A percentile compares a stretch with the other conserved stretches of the same genome.
These are phyloP conservation scores for Alternaria solani DNA, from an alignment of 2,329 filamentous ascomycete genomes.

Conservation along the genomic window DNA sequence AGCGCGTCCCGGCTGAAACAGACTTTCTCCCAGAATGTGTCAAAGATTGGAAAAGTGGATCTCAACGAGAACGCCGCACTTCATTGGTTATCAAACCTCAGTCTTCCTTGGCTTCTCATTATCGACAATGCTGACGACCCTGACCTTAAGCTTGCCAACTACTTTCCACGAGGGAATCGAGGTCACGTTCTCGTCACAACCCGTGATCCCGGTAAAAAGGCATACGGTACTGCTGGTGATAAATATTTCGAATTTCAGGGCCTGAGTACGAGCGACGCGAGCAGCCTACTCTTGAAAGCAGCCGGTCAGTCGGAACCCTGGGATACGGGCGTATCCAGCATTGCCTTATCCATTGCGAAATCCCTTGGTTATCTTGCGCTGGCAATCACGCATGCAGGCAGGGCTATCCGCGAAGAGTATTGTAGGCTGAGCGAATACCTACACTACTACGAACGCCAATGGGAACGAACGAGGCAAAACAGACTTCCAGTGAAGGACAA, in stretches of 20 bases:
- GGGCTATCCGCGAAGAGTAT: constrained; percentile 24
- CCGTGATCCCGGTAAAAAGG: constrained; percentile 26
- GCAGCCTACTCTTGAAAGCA: constrained; percentile 31
- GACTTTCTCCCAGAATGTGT: constrained; percentile 33
- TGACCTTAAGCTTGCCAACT: constrained; percentile 21
- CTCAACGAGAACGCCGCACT: constrained; percentile 37
- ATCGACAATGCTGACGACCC: constrained; percentile 44
- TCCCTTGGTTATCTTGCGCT: constrained; percentile 33
- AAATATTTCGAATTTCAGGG: constrained; percentile 29
- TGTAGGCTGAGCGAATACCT: constrained; percentile 31
- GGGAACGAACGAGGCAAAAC: constrained; percentile 18
- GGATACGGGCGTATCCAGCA: not conserved
- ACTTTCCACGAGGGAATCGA: constrained; percentile 34
- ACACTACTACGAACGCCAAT: constrained; percentile 20
- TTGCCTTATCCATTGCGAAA: not conserved
- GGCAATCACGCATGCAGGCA: constrained; percentile 35
- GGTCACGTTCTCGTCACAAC: constrained; percentile 42
- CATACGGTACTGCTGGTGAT: constrained; percentile 29
- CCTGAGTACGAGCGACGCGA: constrained; percentile 27
- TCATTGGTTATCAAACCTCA: constrained; percentile 27
- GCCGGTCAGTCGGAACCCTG: constrained; percentile 14
- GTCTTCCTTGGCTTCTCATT: constrained; percentile 36
- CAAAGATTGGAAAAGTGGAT: constrained; percentile 35
- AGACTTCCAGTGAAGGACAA: constrained; percentile 2
- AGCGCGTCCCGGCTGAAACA: constrained; percentile 32